Evolutionary conservation across 1,139 yeast species (phyloP), one percentile per base, ranked within the genome.

Genomic region (Wickerhamomyces sp.): DNA sequence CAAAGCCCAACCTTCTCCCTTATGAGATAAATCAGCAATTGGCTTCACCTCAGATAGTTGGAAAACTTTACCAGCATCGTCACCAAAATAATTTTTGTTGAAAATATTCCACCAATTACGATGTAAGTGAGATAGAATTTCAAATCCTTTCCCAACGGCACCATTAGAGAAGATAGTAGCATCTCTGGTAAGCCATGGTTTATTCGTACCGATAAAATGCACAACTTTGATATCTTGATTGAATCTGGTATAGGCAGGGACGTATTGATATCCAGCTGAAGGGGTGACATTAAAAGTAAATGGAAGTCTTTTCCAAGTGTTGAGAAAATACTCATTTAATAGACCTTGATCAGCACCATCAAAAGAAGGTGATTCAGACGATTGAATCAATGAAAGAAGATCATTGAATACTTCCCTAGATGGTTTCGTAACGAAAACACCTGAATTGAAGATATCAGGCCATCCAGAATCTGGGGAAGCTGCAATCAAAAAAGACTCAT

Each of bases 291-390:
- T 89, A 65, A 78, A 88, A 36, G 75, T 59, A 51, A 88, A 89
- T 1, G 96, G 89, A 32, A 89, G 59, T 34, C 76, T 70, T 23
- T 66, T 59, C 96, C 96, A 81, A 30, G 41, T 43, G 6, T 51
- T 57, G 38, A 75, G 75, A 55, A 87, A 87, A 54, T 72, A 83
- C 55, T 84, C 86, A 58, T 89, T 89, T 46, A 89, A 66, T 31
- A 89, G 65, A 15, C 97, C 97, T 59, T 89, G 97, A 59, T 89
- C 97, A 4, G 95, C 95, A 32, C 96, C 96, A 59, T 89, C 97
- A 53, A 87, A 85, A 1, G 89, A 75, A n/a, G 70, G 63, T 13
- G 57, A 54, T 16, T 59, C 54, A 18, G 30, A 28, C n/a, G 42
- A 36, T 8, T 45, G 42, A 32, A 70, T 65, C 35, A 66, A 57